These are phyloP conservation scores for Croton setiger DNA, from an alignment of 441 rosid species.

Conservation along the genomic window DNA sequence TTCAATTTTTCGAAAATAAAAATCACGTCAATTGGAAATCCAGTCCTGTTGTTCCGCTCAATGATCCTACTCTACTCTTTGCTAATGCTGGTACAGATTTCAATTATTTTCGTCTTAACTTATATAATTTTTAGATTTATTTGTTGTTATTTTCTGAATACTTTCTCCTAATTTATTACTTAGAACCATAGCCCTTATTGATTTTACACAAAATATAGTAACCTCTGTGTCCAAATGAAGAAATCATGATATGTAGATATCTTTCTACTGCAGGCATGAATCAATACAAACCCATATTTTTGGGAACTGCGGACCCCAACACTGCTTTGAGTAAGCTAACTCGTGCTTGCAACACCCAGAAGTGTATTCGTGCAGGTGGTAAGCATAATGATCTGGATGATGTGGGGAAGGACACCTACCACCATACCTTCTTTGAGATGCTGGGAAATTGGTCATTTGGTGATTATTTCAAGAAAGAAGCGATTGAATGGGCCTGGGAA, in stretches of 20 bases:
- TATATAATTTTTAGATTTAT: not conserved
- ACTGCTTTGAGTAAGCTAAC: slow-evolving; percentile 68
- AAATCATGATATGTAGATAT: not conserved
- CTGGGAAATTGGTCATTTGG: slow-evolving; percentile 99
- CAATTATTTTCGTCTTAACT: not conserved
- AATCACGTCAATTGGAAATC: slow-evolving; percentile 75
- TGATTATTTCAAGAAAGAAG: slow-evolving; percentile 91
- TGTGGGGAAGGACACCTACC: slow-evolving; percentile 98
- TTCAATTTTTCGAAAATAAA: slow-evolving; percentile 64
- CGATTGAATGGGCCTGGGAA: slow-evolving; percentile 96
- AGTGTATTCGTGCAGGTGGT: slow-evolving; percentile 98
- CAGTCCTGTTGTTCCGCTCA: slow-evolving; percentile 89
- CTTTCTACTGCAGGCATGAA: slow-evolving; percentile 63
- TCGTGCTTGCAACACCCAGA: slow-evolving; percentile 92
- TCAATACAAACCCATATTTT: slow-evolving; percentile 86
- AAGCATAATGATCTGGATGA: slow-evolving; percentile 98
- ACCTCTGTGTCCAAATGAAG: not conserved
- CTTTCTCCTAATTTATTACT: not conserved
- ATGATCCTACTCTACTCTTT: slow-evolving; percentile 89
- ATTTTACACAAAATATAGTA: too few relatives aligned
- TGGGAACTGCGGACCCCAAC: slow-evolving; percentile 89
- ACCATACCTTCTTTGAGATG: slow-evolving; percentile 98
- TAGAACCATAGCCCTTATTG: not conserved
- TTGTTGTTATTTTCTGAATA: not conserved
- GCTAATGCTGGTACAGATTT: slow-evolving; percentile 73